Conservation (phyloP, 495 filamentous ascomycete genomes). For the Parathielavia hyrcaniae region DNA sequence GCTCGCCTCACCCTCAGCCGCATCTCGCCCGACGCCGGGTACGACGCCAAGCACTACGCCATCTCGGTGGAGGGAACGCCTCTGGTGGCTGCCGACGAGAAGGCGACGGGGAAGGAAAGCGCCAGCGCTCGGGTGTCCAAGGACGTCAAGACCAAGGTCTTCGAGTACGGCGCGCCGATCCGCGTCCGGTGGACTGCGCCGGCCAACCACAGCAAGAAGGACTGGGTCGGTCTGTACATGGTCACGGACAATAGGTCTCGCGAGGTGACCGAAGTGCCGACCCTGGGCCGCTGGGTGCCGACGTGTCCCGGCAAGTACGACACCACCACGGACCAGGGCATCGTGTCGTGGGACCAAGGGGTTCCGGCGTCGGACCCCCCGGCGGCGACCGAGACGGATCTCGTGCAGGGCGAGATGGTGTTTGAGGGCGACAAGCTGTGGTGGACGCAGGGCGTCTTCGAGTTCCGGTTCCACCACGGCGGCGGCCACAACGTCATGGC, state of each 20-base stretch:
- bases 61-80: conserved; percentile 65
- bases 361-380: conserved; percentile 47
- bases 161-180: conserved; percentile 88
- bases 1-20: conserved; percentile 79
- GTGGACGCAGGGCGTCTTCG: conserved; percentile 93
- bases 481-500: conserved; percentile 95
- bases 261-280: conserved; percentile 73
- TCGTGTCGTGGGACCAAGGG: conserved; percentile 59
- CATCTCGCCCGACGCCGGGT: conserved; percentile 76
- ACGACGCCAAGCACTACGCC: conserved; percentile 74
- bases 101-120: conserved; percentile 45
- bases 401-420: conserved; percentile 68
- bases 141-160: conserved; percentile 61
- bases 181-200: conserved; percentile 90
- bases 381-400: conserved; percentile 47
- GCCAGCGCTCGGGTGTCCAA: conserved; percentile 40
- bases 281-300: conserved; percentile 85
- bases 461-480: conserved; percentile 95
- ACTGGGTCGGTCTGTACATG: conserved; percentile 94
- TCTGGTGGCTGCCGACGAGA: conserved; percentile 47
- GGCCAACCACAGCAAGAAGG: conserved; percentile 80
- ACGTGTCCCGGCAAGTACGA: conserved; percentile 72
- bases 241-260: conserved; percentile 86
- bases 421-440: conserved; percentile 92
- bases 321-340: conserved; percentile 69